These are phyloP conservation scores for Colletotrichum liriopes DNA, from an alignment of 2,329 filamentous ascomycete species.

Conservation along the genomic window DNA sequence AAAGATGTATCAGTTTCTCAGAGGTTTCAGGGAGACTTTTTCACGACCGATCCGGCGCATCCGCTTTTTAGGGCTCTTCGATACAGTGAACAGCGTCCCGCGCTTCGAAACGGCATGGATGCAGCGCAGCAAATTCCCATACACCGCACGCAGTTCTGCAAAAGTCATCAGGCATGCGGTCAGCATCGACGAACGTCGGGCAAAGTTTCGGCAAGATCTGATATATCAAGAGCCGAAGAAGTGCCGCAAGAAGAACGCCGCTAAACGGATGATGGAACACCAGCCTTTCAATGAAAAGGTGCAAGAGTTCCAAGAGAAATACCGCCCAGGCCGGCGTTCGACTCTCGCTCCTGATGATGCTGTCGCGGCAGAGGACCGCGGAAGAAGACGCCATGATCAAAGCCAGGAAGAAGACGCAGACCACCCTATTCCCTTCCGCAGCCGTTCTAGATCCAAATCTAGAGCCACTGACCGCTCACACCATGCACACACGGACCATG, in stretches of 20 bases:
- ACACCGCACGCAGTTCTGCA: slow-evolving; percentile 71
- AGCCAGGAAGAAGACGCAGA: slow-evolving; percentile 46
- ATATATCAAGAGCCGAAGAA: slow-evolving; percentile 67
- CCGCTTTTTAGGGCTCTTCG: slow-evolving; percentile 84
- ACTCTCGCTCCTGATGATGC: slow-evolving; percentile 41
- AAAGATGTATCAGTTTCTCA: slow-evolving; percentile 83
- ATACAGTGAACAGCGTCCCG: slow-evolving; percentile 86
- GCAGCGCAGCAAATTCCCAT: slow-evolving; percentile 84
- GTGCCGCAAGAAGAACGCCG: slow-evolving; percentile 44
- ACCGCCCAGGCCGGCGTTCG: slow-evolving; percentile 47
- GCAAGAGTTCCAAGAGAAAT: slow-evolving; percentile 54
- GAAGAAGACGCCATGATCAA: slow-evolving; percentile 18
- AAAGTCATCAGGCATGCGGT: slow-evolving; percentile 79
- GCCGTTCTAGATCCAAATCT: slow-evolving; percentile 52
- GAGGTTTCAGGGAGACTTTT: slow-evolving; percentile 86
- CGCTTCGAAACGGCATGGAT: slow-evolving; percentile 84
- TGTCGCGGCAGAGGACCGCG: slow-evolving; percentile 32
- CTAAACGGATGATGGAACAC: slow-evolving; percentile 44
- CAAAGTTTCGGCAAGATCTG: slow-evolving; percentile 81
- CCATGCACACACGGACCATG: slow-evolving; percentile 13
- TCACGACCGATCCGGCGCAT: slow-evolving; percentile 82
- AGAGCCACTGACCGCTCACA: slow-evolving; percentile 20
- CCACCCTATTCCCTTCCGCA: slow-evolving; percentile 59
- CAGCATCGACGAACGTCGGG: slow-evolving; percentile 79
- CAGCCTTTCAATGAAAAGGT: slow-evolving; percentile 45